Conservation (phyloP, 331 rosid genomes). For the Saraca asoca region DNA sequence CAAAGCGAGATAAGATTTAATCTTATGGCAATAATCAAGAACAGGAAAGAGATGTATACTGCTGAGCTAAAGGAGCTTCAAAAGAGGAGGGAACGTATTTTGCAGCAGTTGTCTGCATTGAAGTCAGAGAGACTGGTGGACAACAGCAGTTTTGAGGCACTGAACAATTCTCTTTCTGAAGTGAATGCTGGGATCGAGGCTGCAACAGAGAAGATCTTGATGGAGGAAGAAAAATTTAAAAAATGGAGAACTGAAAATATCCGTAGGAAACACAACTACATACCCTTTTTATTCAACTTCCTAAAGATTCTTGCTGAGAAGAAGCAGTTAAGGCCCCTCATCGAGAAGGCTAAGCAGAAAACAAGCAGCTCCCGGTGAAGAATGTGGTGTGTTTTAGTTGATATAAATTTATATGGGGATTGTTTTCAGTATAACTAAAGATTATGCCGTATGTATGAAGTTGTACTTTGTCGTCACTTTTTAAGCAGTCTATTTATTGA, state of each 20-base stretch:
- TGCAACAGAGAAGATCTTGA: constrained; percentile 84
- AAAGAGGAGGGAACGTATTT: constrained; percentile 87
- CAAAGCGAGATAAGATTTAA: constrained; percentile 89
- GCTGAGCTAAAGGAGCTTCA: constrained; percentile 94
- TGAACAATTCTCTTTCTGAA: constrained; percentile 84
- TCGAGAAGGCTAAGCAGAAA: constrained; percentile 94
- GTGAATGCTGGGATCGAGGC: constrained; percentile 91
- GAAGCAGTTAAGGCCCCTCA: constrained; percentile 95
- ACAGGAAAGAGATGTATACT: constrained; percentile 85
- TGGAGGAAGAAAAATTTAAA: constrained; percentile 87
- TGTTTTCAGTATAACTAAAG: background rate
- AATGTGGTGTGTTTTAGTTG: constrained; percentile 18
- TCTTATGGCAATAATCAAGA: constrained; percentile 87
- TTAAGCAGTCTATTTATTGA: constrained; percentile 23
- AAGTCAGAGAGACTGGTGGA: constrained; percentile 66
- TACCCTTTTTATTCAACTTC: constrained; percentile 90
- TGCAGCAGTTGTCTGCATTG: constrained; percentile 78
- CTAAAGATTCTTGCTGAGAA: constrained; percentile 93
- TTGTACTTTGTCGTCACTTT: constrained; percentile 23
- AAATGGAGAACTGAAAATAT: constrained; percentile 92
- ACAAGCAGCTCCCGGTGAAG: constrained; percentile 62
- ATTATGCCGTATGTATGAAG: constrained; percentile 31
- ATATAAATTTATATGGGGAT: constrained; percentile 26
- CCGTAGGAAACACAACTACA: constrained; percentile 93
- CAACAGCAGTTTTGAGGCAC: constrained; percentile 56